Base-by-base conservation (phyloP, 2,329 filamentous ascomycete species). In the Truncatella angustata region DNA sequence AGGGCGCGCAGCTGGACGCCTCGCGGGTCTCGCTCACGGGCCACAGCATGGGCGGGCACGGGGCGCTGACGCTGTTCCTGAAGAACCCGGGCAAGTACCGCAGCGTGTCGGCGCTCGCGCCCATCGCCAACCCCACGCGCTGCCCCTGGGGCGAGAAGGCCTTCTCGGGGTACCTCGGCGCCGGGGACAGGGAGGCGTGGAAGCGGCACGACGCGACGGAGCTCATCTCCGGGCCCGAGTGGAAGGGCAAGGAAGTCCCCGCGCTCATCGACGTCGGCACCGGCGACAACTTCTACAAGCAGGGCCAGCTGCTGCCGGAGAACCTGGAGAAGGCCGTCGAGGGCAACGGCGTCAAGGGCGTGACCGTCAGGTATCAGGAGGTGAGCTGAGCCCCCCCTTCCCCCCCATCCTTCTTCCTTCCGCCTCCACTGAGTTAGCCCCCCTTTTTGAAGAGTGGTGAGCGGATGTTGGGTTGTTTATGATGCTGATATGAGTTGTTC, bases 131-230 rank as follows among this genome's bases (percentile, higher is more conserved):
- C 75, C 94, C 93, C 1, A 78, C 79, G 56, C 84, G 86, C 60
- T 95, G 90, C 64, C 90, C 90, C 1, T 99, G 94, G 94, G 94
- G 94, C 26, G 80, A 96, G 70, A 99, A 99, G 81, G 94, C 94
- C 0, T 97, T 99, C 69, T 73, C 73, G 24, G 93, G 94, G 5
- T 99, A 99, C 75, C 82, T 99, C 42, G 93, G 94, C 16, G 83
- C 83, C 42, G 75, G 81, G 14, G 80, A 91, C 56, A 79, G 82
- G 64, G 81, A 84, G 55, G 85, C 81, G 70, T 97, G 94, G 91
- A 88, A 87, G 70, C 83, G 86, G 71, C 90, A 97, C 69, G 94
- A 99, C 69, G 91, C 94, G 4, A 95, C 92, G 0, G 92, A 97
- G 77, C 78, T 99, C 49, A 74, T 97, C 40, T 87, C 85, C 76